Evolutionary conservation across 2,329 filamentous ascomycete species (phyloP), one percentile per base, ranked within the genome.

Genomic region (Fusarium fujikuroi): DNA sequence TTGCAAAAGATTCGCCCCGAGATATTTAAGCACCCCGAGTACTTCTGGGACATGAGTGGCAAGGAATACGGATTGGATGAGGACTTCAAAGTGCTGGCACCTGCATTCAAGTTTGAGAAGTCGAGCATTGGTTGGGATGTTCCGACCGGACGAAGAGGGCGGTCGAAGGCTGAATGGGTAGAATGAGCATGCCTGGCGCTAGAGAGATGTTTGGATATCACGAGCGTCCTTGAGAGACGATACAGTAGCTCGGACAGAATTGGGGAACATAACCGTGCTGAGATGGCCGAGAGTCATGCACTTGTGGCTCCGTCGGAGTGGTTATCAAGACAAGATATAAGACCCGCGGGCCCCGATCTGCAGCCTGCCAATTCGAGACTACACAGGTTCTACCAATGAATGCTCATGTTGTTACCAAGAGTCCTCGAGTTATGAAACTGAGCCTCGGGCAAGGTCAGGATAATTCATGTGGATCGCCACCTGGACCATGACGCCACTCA

Each of bases 41-140:
- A 47, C 23, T 58, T 58, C 9, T 58, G 54, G 54, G 39, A 58
- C n/a, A 58, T 58, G 54, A 58, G 54, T 12, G 54, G 54, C 6
- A 58, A 47, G 30, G 54, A 58, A 23, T 58, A 47, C 7, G 40
- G 54, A 15, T 7, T 58, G 12, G 39, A 58, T 18, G 54, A 36
- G 39, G 40, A 58, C 14, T 34, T 58, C 7, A 47, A 47, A 25
- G 18, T 58, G 5, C 9, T 58, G 14, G 54, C 54, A 7, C 54
- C 54, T 12, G 30, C 54, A 19, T 58, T 58, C n/a, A 47, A 28
- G n/a, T 47, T 58, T n/a, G 54, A 58, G 9, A 58, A 58, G 54
- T 58, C 54, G 23, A 47, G 28, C 6, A 47, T 58, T 47, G 54
- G 39, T 9, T 58, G 40, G 40, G 21, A 25, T n/a, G 54, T 46